phyloP scores from a whole-genome alignment of 805 yeast genomes.

The Yamadazyma kitorensis region DNA sequence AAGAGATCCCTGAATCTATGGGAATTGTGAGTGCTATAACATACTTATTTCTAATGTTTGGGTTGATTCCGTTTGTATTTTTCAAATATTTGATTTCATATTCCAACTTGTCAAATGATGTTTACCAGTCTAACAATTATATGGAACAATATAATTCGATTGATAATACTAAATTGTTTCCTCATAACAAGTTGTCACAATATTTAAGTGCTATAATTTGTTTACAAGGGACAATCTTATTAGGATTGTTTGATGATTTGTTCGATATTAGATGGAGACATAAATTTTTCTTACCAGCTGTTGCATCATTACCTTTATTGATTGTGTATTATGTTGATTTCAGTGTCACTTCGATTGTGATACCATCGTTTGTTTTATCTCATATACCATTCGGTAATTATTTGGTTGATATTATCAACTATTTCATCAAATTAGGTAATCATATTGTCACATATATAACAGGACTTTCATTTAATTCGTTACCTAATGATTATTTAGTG shows the following conservation, averaged over 20 bases:
- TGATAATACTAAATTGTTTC: constrained; percentile 47
- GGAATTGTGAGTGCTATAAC: constrained; percentile 88
- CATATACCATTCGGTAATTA: constrained; percentile 27
- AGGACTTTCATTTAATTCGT: constrained; percentile 38
- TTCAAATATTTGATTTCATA: constrained; percentile 65
- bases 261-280: constrained; percentile 98
- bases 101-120: constrained; percentile 33
- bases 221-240: constrained; percentile 73
- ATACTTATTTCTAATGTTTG: constrained; percentile 75
- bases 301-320: constrained; percentile 87
- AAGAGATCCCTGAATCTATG: constrained; percentile 78
- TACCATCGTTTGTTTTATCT: constrained; percentile 64
- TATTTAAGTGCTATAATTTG: constrained; percentile 83
- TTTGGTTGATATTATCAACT: constrained; percentile 19
- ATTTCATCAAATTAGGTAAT: constrained; percentile 27
- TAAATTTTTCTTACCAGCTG: constrained; percentile 91
- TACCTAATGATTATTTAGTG: constrained; percentile 32
- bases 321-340: constrained; percentile 92
- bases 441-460: constrained; percentile 28
- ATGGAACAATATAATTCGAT: constrained; percentile 32
- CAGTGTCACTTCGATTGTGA: constrained; percentile 82
- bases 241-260: constrained; percentile 91
- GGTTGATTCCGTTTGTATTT: constrained; percentile 85
- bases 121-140: constrained; percentile 29
- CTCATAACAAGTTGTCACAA: constrained; percentile 80